phyloP scores from a whole-genome alignment of 495 filamentous ascomycete species.

The Viridothelium virens region DNA sequence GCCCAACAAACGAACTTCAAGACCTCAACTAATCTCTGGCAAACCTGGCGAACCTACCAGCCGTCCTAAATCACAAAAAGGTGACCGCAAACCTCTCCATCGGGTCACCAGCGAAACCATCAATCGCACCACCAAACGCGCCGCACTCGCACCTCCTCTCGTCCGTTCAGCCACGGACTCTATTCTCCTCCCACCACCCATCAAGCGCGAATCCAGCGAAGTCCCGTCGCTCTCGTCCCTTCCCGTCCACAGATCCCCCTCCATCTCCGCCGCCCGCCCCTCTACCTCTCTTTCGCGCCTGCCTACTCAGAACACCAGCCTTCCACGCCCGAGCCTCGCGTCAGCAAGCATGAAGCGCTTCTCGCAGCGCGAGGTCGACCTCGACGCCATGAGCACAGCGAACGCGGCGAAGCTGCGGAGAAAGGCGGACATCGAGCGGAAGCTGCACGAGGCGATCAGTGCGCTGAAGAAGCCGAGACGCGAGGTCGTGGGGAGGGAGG shows the following conservation, averaged over 20 bases:
- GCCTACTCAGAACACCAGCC: slow-evolving; percentile 19
- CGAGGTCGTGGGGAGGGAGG: slow-evolving; percentile 61
- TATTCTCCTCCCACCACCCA: slow-evolving; percentile 40
- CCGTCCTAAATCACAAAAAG: slow-evolving; percentile 44
- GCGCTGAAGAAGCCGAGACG: slow-evolving; percentile 83
- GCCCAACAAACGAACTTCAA: slow-evolving; percentile 47
- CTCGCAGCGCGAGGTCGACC: slow-evolving; percentile 61
- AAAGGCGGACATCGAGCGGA: slow-evolving; percentile 67
- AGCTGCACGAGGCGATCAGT: slow-evolving; percentile 75
- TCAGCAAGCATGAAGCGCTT: slow-evolving; percentile 44
- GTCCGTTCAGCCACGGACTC: slow-evolving; percentile 62
- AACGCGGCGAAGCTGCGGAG: slow-evolving; percentile 61
- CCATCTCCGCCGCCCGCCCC: slow-evolving; percentile 32
- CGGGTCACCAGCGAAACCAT: slow-evolving; percentile 60
- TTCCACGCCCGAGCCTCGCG: slow-evolving; percentile 45
- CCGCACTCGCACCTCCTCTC: slow-evolving; percentile 39
- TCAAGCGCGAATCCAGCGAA: slow-evolving; percentile 62
- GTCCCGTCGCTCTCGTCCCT: slow-evolving; percentile 45
- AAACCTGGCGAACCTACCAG: slow-evolving; percentile 51
- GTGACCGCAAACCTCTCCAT: slow-evolving; percentile 53
- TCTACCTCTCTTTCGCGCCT: slow-evolving; percentile 28
- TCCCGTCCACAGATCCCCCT: slow-evolving; percentile 32
- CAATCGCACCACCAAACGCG: slow-evolving; percentile 40
- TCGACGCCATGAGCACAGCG: slow-evolving; percentile 48
- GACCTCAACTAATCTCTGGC: slow-evolving; percentile 24